phyloP scores from a whole-genome alignment of 2,329 filamentous ascomycete genomes.

The Botryosphaeria agaves region DNA sequence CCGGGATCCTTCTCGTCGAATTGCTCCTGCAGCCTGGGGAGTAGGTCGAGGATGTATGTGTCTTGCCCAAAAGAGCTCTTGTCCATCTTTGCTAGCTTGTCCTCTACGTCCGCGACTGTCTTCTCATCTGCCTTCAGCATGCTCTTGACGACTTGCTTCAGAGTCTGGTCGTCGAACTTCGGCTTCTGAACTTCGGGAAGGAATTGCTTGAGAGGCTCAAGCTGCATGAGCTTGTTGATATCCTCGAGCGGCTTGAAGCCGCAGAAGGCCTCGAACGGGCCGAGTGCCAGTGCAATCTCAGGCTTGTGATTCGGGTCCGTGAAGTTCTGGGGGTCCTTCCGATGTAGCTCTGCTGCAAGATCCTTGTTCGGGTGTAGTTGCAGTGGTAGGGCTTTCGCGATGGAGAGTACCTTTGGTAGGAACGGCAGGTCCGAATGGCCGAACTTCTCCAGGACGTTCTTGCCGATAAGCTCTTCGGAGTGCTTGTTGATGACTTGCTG shows the following conservation, averaged over 20 bases:
- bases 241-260: conserved; percentile 51
- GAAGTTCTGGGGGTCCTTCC: conserved; percentile 46
- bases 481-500: conserved; percentile 45
- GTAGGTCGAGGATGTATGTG: conserved; percentile 43
- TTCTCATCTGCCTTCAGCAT: conserved; percentile 37
- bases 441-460: conserved; percentile 41
- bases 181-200: conserved; percentile 24
- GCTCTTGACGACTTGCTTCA: conserved; percentile 37
- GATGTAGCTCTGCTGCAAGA: conserved; percentile 45
- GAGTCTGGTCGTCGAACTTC: conserved; percentile 37
- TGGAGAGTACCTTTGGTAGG: conserved; percentile 60
- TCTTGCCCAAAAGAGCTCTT: conserved; percentile 32
- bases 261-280: conserved; percentile 57
- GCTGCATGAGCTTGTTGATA: conserved; percentile 39
- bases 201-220: conserved; percentile 37
- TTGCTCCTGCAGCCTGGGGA: conserved; percentile 46
- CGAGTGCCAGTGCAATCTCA: conserved; percentile 57
- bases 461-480: conserved; percentile 45
- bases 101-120: conserved; percentile 34
- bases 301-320: conserved; percentile 64
- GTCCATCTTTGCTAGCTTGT: conserved; percentile 31
- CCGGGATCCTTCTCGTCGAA: conserved; percentile 49
- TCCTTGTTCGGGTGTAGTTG: conserved; percentile 60
- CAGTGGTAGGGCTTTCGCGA: conserved; percentile 55
- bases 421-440: conserved; percentile 49